Evolutionary conservation across 2,329 filamentous ascomycete genomes (phyloP).

Genomic region (Proliferodiscus dingleyae): DNA sequence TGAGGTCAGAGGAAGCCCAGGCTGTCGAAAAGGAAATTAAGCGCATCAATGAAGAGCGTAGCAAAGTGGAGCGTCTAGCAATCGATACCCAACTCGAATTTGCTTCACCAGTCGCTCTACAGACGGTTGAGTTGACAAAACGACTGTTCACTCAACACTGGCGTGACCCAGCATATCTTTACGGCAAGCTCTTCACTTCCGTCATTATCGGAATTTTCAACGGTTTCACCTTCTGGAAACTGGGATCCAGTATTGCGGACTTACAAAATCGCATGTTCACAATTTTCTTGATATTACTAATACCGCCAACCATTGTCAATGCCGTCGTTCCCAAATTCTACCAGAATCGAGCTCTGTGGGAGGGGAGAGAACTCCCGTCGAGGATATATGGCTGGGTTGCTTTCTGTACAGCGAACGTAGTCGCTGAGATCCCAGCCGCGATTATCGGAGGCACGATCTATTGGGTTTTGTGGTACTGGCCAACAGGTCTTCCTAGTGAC

Average conservation of each 20-base stretch:
- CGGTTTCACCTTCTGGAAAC: slow-evolving; percentile 71
- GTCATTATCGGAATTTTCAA: slow-evolving; percentile 73
- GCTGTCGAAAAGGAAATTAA: slow-evolving; percentile 60
- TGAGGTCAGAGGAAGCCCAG: slow-evolving; percentile 56
- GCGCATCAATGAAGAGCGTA: slow-evolving; percentile 29
- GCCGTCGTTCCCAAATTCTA: slow-evolving; percentile 74
- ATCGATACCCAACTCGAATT: slow-evolving; percentile 49
- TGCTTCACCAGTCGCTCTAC: slow-evolving; percentile 58
- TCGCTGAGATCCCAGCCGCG: slow-evolving; percentile 68
- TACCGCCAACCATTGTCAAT: slow-evolving; percentile 67
- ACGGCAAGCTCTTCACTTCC: slow-evolving; percentile 69
- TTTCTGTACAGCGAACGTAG: slow-evolving; percentile 67
- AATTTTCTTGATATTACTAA: slow-evolving; percentile 57
- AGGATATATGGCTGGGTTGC: slow-evolving; percentile 75
- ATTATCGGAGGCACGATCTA: slow-evolving; percentile 62
- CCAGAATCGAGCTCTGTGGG: slow-evolving; percentile 66
- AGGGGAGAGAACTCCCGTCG: slow-evolving; percentile 66
- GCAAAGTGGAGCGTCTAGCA: slow-evolving; percentile 35
- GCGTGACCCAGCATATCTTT: slow-evolving; percentile 71
- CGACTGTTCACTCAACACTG: slow-evolving; percentile 69
- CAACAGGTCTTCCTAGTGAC: slow-evolving; percentile 63
- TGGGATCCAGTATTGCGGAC: slow-evolving; percentile 59
- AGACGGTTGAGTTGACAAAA: slow-evolving; percentile 63
- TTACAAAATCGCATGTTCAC: slow-evolving; percentile 79
- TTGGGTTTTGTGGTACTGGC: slow-evolving; percentile 73